phyloP scores from a whole-genome alignment of 345 rosid species.

The Luvunga scandens region DNA sequence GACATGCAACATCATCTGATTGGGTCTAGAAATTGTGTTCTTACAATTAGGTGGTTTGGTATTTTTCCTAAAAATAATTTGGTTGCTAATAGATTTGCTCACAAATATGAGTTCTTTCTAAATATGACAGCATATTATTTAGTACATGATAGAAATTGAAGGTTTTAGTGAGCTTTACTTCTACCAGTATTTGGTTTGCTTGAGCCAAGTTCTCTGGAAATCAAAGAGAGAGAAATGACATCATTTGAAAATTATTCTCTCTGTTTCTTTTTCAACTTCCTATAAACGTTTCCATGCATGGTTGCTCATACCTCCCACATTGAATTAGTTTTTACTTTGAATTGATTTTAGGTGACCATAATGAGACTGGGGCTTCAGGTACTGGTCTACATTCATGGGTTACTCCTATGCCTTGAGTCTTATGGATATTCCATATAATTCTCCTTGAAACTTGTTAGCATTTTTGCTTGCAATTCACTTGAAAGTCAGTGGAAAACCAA shows the following conservation, averaged over 20 bases:
- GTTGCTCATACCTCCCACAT: neutral
- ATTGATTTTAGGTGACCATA: neutral
- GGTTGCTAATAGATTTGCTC: neutral
- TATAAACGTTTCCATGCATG: neutral
- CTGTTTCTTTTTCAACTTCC: too few relatives aligned
- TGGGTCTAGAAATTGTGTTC: neutral
- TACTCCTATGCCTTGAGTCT: neutral
- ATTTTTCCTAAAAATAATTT: neutral
- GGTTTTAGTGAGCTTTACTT: neutral
- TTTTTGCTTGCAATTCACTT: neutral
- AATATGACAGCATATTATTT: neutral
- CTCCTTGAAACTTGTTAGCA: neutral
- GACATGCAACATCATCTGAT: neutral
- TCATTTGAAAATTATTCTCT: neutral
- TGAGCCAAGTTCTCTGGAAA: neutral
- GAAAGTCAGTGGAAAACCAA: neutral
- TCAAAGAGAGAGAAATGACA: neutral
- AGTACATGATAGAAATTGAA: neutral
- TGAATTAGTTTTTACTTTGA: neutral
- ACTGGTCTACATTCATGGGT: neutral
- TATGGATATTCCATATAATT: neutral
- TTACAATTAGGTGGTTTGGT: neutral
- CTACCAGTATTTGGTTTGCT: conserved; percentile 2
- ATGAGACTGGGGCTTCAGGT: neutral
- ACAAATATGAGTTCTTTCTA: neutral